Evolutionary conservation across 2,329 filamentous ascomycete species (phyloP).

Genomic region (Tolypocladium paradoxum): DNA sequence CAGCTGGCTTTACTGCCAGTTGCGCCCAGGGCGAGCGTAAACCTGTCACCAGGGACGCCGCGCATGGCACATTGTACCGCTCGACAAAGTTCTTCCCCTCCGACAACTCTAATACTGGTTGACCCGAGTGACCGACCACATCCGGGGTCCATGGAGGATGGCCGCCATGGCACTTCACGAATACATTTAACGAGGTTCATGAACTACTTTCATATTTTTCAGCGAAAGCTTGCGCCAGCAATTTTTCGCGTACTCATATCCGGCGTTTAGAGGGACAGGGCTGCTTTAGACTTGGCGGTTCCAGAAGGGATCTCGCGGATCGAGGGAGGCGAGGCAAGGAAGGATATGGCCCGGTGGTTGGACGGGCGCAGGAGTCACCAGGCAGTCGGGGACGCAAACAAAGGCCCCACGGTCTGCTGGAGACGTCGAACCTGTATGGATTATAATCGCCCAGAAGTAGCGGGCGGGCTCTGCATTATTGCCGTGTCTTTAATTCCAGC

Average conservation of each 20-base stretch:
- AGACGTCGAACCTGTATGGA: conserved; percentile 8
- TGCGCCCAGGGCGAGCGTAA: not conserved
- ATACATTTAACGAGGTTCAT: conserved; percentile 7
- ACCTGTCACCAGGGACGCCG: not conserved
- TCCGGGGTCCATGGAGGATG: not conserved
- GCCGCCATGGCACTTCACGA: not conserved
- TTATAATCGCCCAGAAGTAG: conserved; percentile 3
- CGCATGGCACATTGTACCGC: not conserved
- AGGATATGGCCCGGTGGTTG: not conserved
- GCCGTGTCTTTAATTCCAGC: not conserved
- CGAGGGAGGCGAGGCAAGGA: not conserved
- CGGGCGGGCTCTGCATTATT: conserved; percentile 1
- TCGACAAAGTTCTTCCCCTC: not conserved
- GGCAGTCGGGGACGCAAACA: not conserved
- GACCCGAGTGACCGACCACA: not conserved
- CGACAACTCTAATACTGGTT: not conserved
- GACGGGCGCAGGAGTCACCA: not conserved
- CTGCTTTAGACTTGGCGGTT: conserved; percentile 7
- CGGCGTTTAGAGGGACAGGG: conserved; percentile 9
- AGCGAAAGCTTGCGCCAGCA: conserved; percentile 1
- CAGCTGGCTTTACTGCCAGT: not conserved
- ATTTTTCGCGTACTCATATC: conserved; percentile 6
- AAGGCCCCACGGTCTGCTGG: not conserved
- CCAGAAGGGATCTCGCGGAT: conserved; percentile 5
- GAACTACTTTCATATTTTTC: conserved; percentile 5